Evolutionary conservation across 108 stramenopile species (phyloP).

Genomic region (Schizochytrium sp.): DNA sequence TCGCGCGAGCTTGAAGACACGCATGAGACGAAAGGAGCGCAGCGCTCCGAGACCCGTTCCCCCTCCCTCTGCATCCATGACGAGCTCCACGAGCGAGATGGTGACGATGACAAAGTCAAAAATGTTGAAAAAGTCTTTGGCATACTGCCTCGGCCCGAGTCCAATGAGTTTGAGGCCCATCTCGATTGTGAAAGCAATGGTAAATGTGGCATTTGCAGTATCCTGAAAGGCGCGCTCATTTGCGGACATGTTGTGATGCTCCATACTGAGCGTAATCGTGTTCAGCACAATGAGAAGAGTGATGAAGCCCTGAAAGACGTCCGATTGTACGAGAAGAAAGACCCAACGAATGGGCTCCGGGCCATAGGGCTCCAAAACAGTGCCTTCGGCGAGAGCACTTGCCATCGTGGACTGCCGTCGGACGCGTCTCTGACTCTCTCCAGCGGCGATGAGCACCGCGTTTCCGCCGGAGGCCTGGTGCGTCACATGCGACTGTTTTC

Average conservation of each 20-base stretch:
- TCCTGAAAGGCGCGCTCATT: slow-evolving; percentile 27
- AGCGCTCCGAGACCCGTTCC: slow-evolving; percentile 47
- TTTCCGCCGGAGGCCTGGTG: no score
- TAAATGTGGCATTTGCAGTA: slow-evolving; percentile 45
- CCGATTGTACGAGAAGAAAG: background rate
- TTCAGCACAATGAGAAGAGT: slow-evolving; percentile 49
- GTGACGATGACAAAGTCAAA: slow-evolving; percentile 61
- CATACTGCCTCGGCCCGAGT: slow-evolving; percentile 40
- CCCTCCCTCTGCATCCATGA: slow-evolving; percentile 21
- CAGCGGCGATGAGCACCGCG: no score
- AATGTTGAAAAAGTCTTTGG: slow-evolving; percentile 34
- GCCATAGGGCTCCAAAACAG: background rate
- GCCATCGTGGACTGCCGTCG: background rate
- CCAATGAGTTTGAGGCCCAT: slow-evolving; percentile 40
- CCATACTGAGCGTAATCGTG: slow-evolving; percentile 56
- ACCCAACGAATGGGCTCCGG: background rate
- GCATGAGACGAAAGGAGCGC: slow-evolving; percentile 56
- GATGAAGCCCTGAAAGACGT: background rate
- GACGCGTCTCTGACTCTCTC: background rate
- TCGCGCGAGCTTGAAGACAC: slow-evolving; percentile 62
- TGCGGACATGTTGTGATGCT: slow-evolving; percentile 50
- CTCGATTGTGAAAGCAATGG: slow-evolving; percentile 56
- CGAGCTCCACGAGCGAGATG: slow-evolving; percentile 47
- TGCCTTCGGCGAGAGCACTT: background rate
- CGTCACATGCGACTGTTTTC: no score